These are phyloP conservation scores for Coniochaeta ligniaria DNA, from an alignment of 2,329 filamentous ascomycete genomes.

Conservation along the genomic window DNA sequence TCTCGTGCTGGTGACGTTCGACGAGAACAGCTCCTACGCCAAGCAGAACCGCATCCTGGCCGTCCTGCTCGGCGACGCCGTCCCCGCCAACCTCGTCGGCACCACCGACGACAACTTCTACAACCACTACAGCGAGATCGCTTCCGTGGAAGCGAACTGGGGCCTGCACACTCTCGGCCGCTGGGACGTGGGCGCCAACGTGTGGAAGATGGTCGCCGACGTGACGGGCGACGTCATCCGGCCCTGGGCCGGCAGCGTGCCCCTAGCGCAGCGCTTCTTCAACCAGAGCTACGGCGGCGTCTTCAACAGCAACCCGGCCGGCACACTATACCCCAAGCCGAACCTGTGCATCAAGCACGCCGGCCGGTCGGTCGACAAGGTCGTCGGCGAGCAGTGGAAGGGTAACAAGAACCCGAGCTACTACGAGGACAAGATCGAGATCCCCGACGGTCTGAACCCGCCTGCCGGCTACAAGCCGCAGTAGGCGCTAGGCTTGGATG, in stretches of 20 bases:
- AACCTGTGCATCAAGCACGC: constrained; percentile 16
- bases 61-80: constrained; percentile 67
- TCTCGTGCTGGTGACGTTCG: constrained; percentile 70
- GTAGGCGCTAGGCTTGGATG: neutral
- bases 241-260: constrained; percentile 7
- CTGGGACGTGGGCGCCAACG: constrained; percentile 66
- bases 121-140: constrained; percentile 63
- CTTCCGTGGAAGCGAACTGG: constrained; percentile 66
- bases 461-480: constrained; percentile 5
- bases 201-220: constrained; percentile 54
- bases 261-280: constrained; percentile 5
- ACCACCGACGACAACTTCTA: constrained; percentile 65
- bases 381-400: constrained; percentile 14
- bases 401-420: constrained; percentile 15
- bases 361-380: constrained; percentile 14
- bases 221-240: constrained; percentile 48
- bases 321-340: constrained; percentile 17
- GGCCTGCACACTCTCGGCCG: constrained; percentile 61
- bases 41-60: constrained; percentile 61
- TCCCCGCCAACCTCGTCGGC: constrained; percentile 57
- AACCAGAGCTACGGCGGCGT: constrained; percentile 21
- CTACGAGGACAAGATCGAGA: constrained; percentile 18
- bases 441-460: constrained; percentile 19
- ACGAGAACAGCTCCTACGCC: constrained; percentile 67
- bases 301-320: constrained; percentile 13